Base-by-base conservation (phyloP, 73 alveolate species). In the Breviolum minutum region DNA sequence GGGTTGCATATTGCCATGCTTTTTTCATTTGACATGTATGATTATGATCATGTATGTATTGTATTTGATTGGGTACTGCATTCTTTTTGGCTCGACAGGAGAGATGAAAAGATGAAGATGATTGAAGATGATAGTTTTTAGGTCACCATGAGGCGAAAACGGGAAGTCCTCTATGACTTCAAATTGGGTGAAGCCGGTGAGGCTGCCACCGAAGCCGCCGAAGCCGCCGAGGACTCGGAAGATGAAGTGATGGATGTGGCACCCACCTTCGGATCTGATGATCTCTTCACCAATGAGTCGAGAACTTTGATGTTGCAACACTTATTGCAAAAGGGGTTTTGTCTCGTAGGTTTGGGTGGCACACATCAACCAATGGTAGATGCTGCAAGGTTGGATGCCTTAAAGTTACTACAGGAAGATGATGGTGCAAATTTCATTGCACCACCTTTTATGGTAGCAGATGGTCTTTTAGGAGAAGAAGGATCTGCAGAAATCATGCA, bases 401-500 rank as follows among this genome's bases (percentile, higher is more conserved):
- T 92, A 69, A 61, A 81, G 14, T 90, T 92, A 19, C 68, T 92
- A 63, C 91, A 92, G 81, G 98, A 91, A 19, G 60, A 63, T 1
- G 98, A 92, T 5, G 97, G 97, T 2, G 63, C 24, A 4, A 64
- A 71, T 89, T 92, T 92, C 80, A 54, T 16, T 27, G 81, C 98
- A 10, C 98, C 98, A 63, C 69, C 98, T 69, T 92, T 68, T 22
- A 68, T 92, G 81, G 82, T 92, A 12, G 98, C 68, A 24, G 98
- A 92, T 68, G 98, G 98, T 54, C 90, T 92, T 60, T 64, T 92
- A 13, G 98, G 98, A 17, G 98, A 92, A 66, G 98, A 92, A 14
- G 98, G 98, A 20, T 90, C 96, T 17, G 96, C 96, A 6, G 96
- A 90, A 74, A 90, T 92, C 90, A 92, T 74, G 98, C 71, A 92